A percentile compares a stretch with the other conserved stretches of the same genome.
Conservation (phyloP, 2,329 filamentous ascomycete genomes). For the Paecilomyces sp. region DNA sequence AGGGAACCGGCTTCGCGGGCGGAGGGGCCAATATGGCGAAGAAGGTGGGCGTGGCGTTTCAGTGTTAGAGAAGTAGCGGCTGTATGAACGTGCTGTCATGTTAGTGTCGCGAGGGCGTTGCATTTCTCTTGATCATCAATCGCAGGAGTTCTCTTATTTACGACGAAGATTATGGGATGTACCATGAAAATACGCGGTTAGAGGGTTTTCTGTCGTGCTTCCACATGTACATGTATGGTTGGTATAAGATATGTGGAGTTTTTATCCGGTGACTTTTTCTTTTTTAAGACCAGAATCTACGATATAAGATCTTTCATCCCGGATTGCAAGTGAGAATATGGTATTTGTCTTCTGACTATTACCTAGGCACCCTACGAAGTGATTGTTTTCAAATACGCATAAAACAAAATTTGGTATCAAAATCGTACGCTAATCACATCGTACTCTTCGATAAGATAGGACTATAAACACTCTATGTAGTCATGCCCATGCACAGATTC, state of each 20-base stretch:
- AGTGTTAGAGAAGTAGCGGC: slow-evolving; percentile 51
- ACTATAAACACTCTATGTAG: background rate
- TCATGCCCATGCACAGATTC: background rate
- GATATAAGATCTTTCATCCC: too few relatives aligned
- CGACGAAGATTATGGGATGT: background rate
- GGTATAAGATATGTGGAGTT: too few relatives aligned
- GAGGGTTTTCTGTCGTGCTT: too few relatives aligned
- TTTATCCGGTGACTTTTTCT: too few relatives aligned
- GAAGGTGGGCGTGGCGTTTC: slow-evolving; percentile 72
- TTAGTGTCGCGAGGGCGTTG: too few relatives aligned
- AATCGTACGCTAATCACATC: background rate
- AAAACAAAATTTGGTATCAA: background rate
- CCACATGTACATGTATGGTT: too few relatives aligned
- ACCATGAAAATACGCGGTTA: too few relatives aligned
- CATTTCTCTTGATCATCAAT: too few relatives aligned
- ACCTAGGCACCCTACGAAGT: background rate
- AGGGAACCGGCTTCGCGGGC: slow-evolving; percentile 88
- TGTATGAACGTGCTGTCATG: background rate
- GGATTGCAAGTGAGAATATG: too few relatives aligned
- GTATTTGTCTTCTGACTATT: background rate
- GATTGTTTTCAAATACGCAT: too few relatives aligned
- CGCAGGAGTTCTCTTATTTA: too few relatives aligned
- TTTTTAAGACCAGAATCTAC: too few relatives aligned
- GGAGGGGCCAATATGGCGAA: slow-evolving; percentile 77
- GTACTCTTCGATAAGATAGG: background rate